Evolutionary conservation across 2,329 filamentous ascomycete genomes (phyloP), one percentile per base, ranked within the genome.

Genomic region (Colletotrichum noveboracense): DNA sequence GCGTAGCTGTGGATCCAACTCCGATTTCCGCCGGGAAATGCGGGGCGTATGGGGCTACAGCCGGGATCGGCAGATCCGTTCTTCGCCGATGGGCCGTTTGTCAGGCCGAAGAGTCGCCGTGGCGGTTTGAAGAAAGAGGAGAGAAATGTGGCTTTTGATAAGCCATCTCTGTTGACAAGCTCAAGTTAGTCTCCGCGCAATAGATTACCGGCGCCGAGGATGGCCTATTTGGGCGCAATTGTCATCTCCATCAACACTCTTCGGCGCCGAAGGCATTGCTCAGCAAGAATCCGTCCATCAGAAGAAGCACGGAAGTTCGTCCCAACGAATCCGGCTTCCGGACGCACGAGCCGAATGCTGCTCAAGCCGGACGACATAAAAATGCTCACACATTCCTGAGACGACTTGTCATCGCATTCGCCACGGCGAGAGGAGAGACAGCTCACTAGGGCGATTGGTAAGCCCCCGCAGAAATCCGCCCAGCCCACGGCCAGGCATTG

Each of bases 301-400:
- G n/a, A 55, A 12, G 21, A 7, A 8, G 66, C 10, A 18, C 32
- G 12, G 65, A 24, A 38, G 34, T 73, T 64, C 48, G 16, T 70
- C 52, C 21, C 64, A 70, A 70, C 58, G 43, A 58, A 9, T 28
- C 71, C 18, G 36, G 48, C 24, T 12, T 13, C 28, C 12, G n/a
- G 4, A 68, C 26, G 74, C 74, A 73, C 56, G 34, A 65, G 74
- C 65, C 56, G n/a, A 24, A 48, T n/a, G 3, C 56, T 75, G 70
- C 43, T 18, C 72, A 55, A 58, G 8, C 6, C 32, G 48, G 48
- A 18, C 18, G 30, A 43, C 26, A 12, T 30, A 24, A 21, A 14
- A 55, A 69, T 73, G 70, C 73, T 58, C 70, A 30, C 16, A 75
- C 73, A 73, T 74, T 76, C 64, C 70, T 76, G 74, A 69, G 56